Evolutionary conservation across 2,329 filamentous ascomycete genomes (phyloP).

Genomic region (Trichophaea hybrida): DNA sequence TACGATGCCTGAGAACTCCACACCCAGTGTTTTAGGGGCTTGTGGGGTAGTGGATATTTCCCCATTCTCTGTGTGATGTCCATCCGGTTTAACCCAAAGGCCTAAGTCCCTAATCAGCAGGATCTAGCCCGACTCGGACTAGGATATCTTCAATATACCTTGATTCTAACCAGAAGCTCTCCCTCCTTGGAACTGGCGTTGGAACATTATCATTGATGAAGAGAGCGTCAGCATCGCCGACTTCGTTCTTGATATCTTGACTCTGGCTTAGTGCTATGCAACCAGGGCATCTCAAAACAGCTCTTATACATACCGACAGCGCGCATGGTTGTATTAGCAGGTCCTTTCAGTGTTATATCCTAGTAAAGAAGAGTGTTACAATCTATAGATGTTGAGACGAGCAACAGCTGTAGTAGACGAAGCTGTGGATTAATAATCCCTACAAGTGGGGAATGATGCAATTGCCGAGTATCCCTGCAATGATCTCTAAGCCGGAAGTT

Average conservation of each 20-base stretch:
- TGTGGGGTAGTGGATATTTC: conserved; percentile 57
- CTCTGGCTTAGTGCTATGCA: background rate
- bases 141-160: conserved; percentile 28
- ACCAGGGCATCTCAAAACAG: background rate
- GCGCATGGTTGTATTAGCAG: conserved; percentile 6
- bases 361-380: background rate
- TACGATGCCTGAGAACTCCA: conserved; percentile 62
- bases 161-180: conserved; percentile 69
- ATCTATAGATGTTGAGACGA: background rate
- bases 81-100: conserved; percentile 79
- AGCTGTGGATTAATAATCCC: background rate
- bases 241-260: conserved; percentile 46
- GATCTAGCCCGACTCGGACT: background rate
- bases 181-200: conserved; percentile 40
- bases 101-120: conserved; percentile 33
- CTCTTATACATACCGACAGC: conserved; percentile 14
- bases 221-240: conserved; percentile 42
- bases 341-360: background rate
- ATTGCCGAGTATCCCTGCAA: background rate
- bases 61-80: conserved; percentile 61
- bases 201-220: conserved; percentile 44
- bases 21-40: conserved; percentile 54
- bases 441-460: background rate
- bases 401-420: background rate
- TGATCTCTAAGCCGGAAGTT: background rate